Evolutionary conservation across 306 rosid genomes (phyloP).

Genomic region (Pachyrhizus erosus): DNA sequence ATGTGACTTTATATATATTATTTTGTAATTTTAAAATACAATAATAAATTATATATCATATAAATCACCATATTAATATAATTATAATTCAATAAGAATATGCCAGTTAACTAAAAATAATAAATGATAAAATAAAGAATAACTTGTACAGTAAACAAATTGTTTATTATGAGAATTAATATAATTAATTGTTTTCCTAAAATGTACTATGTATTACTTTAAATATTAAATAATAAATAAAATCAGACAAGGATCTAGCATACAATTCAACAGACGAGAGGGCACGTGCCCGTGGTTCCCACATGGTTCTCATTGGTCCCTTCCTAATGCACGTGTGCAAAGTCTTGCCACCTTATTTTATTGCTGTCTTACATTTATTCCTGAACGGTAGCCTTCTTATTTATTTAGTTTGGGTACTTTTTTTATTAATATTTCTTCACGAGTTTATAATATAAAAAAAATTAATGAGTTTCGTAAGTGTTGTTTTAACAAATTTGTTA

Average conservation of each 20-base stretch:
- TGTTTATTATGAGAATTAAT: not conserved
- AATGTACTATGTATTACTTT: not conserved
- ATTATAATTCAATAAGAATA: not conserved
- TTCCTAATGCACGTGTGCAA: constrained; percentile 56
- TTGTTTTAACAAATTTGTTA: not conserved
- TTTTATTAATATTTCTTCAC: not conserved
- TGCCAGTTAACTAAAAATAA: not conserved
- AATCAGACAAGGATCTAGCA: not conserved
- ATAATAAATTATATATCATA: too few relatives aligned
- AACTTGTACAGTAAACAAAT: too few relatives aligned
- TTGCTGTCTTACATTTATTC: constrained; percentile 41
- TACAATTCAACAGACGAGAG: not conserved
- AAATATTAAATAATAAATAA: not conserved
- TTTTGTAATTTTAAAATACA: too few relatives aligned
- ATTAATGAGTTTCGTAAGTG: not conserved
- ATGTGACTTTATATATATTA: too few relatives aligned
- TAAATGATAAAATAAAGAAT: too few relatives aligned
- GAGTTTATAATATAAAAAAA: too few relatives aligned
- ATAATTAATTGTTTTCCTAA: not conserved
- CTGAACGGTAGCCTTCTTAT: not conserved
- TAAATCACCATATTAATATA: not conserved
- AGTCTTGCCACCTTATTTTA: constrained; percentile 16
- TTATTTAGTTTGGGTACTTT: not conserved
- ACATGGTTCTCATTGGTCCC: constrained; percentile 8
- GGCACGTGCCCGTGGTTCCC: constrained; percentile 50